These are phyloP conservation scores for Hydnomerulius pinastri DNA, from an alignment of 768 basidiomycete species.

Conservation along the genomic window DNA sequence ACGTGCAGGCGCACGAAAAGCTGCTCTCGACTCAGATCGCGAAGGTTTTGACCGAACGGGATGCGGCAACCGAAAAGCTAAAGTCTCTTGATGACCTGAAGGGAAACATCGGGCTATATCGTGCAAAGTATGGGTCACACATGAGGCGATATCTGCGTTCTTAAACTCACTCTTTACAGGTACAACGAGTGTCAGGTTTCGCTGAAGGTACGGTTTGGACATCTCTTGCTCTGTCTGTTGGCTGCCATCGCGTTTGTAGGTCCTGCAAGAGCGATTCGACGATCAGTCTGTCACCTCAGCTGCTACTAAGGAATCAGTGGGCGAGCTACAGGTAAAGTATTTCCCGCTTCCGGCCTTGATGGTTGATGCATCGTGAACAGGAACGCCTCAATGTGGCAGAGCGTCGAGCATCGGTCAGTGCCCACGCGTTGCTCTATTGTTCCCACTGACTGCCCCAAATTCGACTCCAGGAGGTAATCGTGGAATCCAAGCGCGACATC, in stretches of 20 bases:
- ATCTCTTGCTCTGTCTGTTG: not conserved
- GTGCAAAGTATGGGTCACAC: constrained; percentile 24
- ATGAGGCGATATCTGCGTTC: not conserved
- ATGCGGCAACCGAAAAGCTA: constrained; percentile 23
- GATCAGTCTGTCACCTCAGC: constrained; percentile 54
- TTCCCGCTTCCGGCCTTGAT: not conserved
- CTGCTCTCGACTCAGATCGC: constrained; percentile 15
- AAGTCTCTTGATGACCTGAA: constrained; percentile 17
- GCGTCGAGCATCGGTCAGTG: constrained; percentile 18
- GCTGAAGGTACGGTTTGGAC: constrained; percentile 21
- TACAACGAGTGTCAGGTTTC: constrained; percentile 20
- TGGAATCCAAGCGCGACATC: constrained; percentile 17
- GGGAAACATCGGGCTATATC: constrained; percentile 20
- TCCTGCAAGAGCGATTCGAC: constrained; percentile 61
- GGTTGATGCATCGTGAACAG: constrained; percentile 7
- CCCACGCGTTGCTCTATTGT: not conserved
- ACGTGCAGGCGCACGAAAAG: constrained; percentile 19
- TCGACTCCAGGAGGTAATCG: constrained; percentile 17
- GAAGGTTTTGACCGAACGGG: constrained; percentile 18
- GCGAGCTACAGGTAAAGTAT: constrained; percentile 48
- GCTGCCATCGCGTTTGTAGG: constrained; percentile 26
- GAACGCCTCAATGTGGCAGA: constrained; percentile 25
- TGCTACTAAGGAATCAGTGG: constrained; percentile 54
- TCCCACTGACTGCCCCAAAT: not conserved
- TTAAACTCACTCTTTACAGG: constrained; percentile 12